A percentile compares a stretch with the other conserved stretches of the same genome.
phyloP scores from a whole-genome alignment of 208 protist species.

The Herpetomonas samuelpessoai region DNA sequence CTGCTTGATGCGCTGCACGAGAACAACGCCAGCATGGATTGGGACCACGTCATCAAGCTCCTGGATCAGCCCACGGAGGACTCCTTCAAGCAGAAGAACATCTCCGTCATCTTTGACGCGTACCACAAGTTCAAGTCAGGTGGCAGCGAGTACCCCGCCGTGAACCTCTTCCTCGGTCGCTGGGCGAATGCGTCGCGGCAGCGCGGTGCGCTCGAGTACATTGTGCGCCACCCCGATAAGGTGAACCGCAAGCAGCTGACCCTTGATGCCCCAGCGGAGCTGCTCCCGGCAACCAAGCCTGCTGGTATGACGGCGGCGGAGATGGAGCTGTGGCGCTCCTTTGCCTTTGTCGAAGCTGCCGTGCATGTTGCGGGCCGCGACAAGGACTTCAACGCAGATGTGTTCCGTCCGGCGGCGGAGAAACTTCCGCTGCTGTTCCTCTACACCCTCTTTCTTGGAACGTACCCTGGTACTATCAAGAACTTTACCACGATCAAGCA shows the following conservation, averaged over 20 bases:
- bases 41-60: conserved; percentile 69
- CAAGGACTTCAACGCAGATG: conserved; percentile 70
- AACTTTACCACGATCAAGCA: conserved; percentile 69
- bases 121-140: conserved; percentile 79
- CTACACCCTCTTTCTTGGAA: conserved; percentile 66
- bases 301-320: conserved; percentile 37
- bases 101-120: conserved; percentile 83
- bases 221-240: conserved; percentile 79
- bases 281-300: conserved; percentile 48
- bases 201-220: conserved; percentile 74
- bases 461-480: conserved; percentile 71
- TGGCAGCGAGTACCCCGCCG: conserved; percentile 58
- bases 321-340: conserved; percentile 74
- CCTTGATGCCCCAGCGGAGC: conserved; percentile 45
- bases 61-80: conserved; percentile 70
- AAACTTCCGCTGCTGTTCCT: conserved; percentile 75
- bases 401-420: conserved; percentile 57
- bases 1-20: conserved; percentile 69
- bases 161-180: conserved; percentile 73
- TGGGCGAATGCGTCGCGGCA: conserved; percentile 79
- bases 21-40: conserved; percentile 50
- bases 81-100: conserved; percentile 66
- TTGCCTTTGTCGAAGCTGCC: conserved; percentile 76
- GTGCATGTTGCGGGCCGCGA: conserved; percentile 82
- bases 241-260: conserved; percentile 61